Evolutionary conservation across 768 basidiomycete species (phyloP), one percentile per base, ranked within the genome.

Genomic region (Leccinum aurantiacum): DNA sequence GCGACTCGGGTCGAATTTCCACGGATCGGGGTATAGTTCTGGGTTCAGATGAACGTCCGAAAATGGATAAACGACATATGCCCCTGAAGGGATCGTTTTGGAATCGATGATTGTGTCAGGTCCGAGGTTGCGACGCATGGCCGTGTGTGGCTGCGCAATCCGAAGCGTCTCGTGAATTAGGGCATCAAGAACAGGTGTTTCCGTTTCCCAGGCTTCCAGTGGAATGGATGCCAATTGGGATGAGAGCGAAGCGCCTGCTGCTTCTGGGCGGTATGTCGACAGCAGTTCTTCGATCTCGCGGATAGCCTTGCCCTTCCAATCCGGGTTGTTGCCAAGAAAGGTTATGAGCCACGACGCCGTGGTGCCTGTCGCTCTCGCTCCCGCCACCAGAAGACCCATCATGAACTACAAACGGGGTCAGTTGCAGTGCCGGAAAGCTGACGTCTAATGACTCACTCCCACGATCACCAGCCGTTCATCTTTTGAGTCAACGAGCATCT

Each of bases 271-370:
- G 67, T 83, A 76, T n/a, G 66, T 68, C 31, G 74, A 76, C 35
- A 90, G 72, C 31, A 91, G 77, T 11, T 72, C 73, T 66, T 84
- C 80, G 41, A 89, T 76, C 75, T 92, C 90, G 15, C 75, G 69
- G 27, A 74, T 76, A n/a, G 84, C 88, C 71, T 82, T 85, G 51
- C 75, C 72, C 49, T 83, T 79, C 88, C 89, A 91, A 63, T 86
- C 83, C 41, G 77, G 75, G 65, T 90, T 82, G 37, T 83, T 83
- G 22, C 86, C 87, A 44, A 92, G 80, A 72, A 84, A 92, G 33
- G 85, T 88, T 59, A 88, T 75, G 54, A 91, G 72, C 90, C 90
- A 92, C 31, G 86, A 89, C 41, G 89, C 89, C 79, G 89, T 88
- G 10, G 87, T 87, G 11, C 89, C 89, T 49, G 89, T 91, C 13